These are phyloP conservation scores for Kwoniella bestiolae DNA, from an alignment of 768 basidiomycete genomes.

Conservation along the genomic window DNA sequence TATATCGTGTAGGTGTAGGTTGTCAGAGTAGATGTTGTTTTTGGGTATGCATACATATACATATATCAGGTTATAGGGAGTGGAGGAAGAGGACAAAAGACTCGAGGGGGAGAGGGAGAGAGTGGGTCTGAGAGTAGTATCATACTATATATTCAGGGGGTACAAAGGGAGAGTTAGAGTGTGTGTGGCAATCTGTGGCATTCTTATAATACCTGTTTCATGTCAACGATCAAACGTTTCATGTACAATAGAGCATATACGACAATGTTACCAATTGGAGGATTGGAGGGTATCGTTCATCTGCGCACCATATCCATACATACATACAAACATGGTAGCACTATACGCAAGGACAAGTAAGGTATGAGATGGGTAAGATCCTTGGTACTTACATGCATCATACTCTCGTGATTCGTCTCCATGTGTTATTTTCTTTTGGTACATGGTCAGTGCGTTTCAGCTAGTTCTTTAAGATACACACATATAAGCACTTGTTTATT, in stretches of 20 bases:
- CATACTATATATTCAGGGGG: too few relatives aligned
- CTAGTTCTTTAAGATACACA: neutral
- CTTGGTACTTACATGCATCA: neutral
- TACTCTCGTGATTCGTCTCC: too few relatives aligned
- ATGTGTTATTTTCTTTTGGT: too few relatives aligned
- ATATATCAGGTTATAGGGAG: neutral
- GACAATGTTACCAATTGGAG: too few relatives aligned
- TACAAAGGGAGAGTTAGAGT: too few relatives aligned
- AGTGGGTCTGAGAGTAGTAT: too few relatives aligned
- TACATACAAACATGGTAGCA: too few relatives aligned
- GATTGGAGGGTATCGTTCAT: too few relatives aligned
- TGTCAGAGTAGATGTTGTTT: neutral
- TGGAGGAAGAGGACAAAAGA: too few relatives aligned
- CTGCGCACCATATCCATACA: neutral
- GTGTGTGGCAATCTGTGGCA: neutral
- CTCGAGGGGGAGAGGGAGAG: too few relatives aligned
- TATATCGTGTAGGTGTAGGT: constrained; percentile 31
- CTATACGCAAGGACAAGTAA: neutral
- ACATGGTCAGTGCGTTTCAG: neutral
- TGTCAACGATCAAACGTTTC: constrained; percentile 5
- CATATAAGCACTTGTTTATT: neutral
- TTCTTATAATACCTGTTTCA: neutral
- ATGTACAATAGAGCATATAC: constrained; percentile 1
- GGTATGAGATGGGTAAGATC: too few relatives aligned
- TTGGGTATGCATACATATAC: neutral